A percentile compares a stretch with the other conserved stretches of the same genome.
phyloP scores from a whole-genome alignment of 345 rosid genomes.

The Mangifera indica region DNA sequence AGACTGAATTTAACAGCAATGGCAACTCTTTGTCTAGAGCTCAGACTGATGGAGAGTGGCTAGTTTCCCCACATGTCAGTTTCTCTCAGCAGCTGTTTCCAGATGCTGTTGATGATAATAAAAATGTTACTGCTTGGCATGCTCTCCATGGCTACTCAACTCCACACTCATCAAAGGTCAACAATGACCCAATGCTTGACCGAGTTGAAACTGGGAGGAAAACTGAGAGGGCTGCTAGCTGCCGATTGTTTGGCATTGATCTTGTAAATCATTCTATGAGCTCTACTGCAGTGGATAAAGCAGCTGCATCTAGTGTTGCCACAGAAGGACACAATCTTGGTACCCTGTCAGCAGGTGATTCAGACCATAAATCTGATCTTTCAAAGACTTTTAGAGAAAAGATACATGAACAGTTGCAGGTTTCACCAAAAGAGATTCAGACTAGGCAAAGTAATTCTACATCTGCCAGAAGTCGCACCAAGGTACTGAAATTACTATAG shows the following conservation, averaged over 20 bases:
- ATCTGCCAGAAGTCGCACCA: slow-evolving; percentile 71
- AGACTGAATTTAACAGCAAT: slow-evolving; percentile 36
- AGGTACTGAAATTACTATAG: slow-evolving; percentile 35
- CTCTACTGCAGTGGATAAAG: slow-evolving; percentile 35
- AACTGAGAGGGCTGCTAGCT: slow-evolving; percentile 42
- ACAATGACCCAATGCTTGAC: slow-evolving; percentile 38
- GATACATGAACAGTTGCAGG: slow-evolving; percentile 47
- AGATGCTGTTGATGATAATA: slow-evolving; percentile 52
- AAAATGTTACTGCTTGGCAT: slow-evolving; percentile 47
- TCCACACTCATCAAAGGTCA: slow-evolving; percentile 34
- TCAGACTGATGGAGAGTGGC: slow-evolving; percentile 49
- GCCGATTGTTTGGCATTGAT: slow-evolving; percentile 77
- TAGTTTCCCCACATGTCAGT: slow-evolving; percentile 43
- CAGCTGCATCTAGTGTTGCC: slow-evolving; percentile 31
- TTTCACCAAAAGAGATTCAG: slow-evolving; percentile 58
- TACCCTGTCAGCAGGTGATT: slow-evolving; percentile 36
- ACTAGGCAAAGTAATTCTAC: slow-evolving; percentile 49
- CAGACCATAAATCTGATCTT: slow-evolving; percentile 55
- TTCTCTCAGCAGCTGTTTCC: slow-evolving; percentile 46
- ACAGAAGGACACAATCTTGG: slow-evolving; percentile 32
- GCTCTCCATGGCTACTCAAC: slow-evolving; percentile 40
- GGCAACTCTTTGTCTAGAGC: slow-evolving; percentile 37
- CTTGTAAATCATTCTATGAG: slow-evolving; percentile 45
- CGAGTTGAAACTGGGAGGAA: slow-evolving; percentile 45
- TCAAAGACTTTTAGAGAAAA: slow-evolving; percentile 51